Evolutionary conservation across 768 basidiomycete genomes (phyloP), one percentile per base, ranked within the genome.

Genomic region (Lentinula detonsa): DNA sequence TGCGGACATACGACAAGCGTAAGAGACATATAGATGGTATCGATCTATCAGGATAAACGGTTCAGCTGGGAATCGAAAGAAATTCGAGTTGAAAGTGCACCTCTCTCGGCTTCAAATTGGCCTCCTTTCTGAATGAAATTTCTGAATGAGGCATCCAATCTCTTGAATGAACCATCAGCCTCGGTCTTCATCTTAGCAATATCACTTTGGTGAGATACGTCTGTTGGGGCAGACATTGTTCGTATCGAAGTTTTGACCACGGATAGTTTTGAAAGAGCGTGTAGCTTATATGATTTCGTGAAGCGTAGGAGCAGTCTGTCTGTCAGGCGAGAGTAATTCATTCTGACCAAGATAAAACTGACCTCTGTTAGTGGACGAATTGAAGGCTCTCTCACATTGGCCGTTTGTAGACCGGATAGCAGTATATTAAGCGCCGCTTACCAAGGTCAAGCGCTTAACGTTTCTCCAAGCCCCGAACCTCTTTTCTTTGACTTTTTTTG

Each of bases 1-100:
- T 31, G 10, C 16, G 9, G 65, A 67, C 88, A 70, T 64, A 92
- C 90, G 94, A 67, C 94, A 98, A 1, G 89, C 85, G 64, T 86
- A 85, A 4, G 90, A 90, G 61, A 97, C 91, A 67, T 92, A 96
- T 65, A 96, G 90, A 66, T 91, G 91, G 71, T 98, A 98, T 49
- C 95, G 87, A 62, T 86, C 93, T 93, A 65, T 9, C 7, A 4
- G 43, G 34, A 16, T 4, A 1, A 23, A 45, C 4, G 50, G 43
- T 37, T 11, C 13, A 46, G 34, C 49, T 37, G 46, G 51, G 45
- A 34, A 43, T 10, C 5, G 37, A n/a, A 33, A 9, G 5, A 13
- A 10, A 40, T 13, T 33, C 5, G 5, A 40, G 2, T 40, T 18
- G 13, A n/a, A 4, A 37, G 71, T 80, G 56, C 62, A 89, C 93